Conservation (phyloP, 441 rosid genomes). For the Viola pubescens region DNA sequence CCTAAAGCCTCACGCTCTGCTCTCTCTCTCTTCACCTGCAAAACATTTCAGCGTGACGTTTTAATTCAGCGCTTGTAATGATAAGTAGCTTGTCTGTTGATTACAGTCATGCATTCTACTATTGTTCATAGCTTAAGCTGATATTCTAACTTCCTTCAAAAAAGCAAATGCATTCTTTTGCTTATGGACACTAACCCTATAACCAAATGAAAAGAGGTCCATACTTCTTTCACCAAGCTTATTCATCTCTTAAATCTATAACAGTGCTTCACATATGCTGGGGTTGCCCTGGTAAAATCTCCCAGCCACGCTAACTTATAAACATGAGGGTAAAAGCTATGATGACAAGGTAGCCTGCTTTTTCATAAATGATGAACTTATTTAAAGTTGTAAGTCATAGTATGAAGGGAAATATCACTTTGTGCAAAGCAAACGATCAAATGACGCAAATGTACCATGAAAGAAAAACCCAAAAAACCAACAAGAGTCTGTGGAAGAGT, state of each 20-base stretch:
- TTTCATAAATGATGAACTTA: background rate
- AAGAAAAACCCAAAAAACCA: no score
- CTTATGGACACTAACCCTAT: background rate
- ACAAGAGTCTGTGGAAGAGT: no score
- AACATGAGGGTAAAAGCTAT: background rate
- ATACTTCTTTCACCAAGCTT: conserved; percentile 1
- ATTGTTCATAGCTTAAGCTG: no score
- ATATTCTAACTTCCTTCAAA: background rate
- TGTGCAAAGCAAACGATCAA: no score
- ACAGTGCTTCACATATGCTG: background rate
- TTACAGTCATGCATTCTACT: background rate
- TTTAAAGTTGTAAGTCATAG: background rate
- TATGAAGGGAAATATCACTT: no score
- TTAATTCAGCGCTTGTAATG: background rate
- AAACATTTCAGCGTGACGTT: background rate
- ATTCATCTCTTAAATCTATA: background rate
- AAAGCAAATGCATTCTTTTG: background rate
- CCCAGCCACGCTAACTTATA: no score
- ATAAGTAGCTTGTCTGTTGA: background rate
- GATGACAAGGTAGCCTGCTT: background rate
- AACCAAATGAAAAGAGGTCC: background rate
- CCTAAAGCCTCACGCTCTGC: conserved; percentile 85
- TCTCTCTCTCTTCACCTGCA: conserved; percentile 76
- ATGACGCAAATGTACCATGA: no score
- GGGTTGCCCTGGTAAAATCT: background rate